phyloP scores from a whole-genome alignment of 2,329 filamentous ascomycete genomes.

The Paecilomyces dactylethromorphus region DNA sequence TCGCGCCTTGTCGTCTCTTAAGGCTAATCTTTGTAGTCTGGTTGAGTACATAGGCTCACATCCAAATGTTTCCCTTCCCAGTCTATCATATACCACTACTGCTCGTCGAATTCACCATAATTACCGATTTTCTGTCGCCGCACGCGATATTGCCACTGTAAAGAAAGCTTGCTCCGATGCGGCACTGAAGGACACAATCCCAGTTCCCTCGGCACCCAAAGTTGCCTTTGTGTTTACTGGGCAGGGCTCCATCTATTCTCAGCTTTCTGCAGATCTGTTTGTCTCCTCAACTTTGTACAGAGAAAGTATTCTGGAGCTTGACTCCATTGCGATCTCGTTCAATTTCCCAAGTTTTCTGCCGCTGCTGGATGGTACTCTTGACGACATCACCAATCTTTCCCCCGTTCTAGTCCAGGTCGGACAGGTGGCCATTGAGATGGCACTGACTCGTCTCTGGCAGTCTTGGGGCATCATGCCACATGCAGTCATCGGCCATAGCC shows the following conservation, averaged over 20 bases:
- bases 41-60: constrained; percentile 1
- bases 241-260: constrained; percentile 24
- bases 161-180: neutral
- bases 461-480: constrained; percentile 21
- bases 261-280: constrained; percentile 36
- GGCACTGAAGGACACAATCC: neutral
- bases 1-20: constrained; percentile 40
- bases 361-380: constrained; percentile 17
- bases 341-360: constrained; percentile 23
- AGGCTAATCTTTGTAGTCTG: constrained; percentile 40
- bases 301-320: constrained; percentile 21
- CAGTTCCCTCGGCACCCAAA: constrained; percentile 33
- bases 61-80: neutral
- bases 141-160: constrained; percentile 55
- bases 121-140: constrained; percentile 64
- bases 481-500: constrained; percentile 24
- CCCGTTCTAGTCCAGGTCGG: constrained; percentile 33
- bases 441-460: constrained; percentile 26
- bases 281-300: constrained; percentile 18
- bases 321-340: constrained; percentile 21
- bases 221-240: constrained; percentile 35
- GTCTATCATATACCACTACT: constrained; percentile 1
- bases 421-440: constrained; percentile 35
- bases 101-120: constrained; percentile 43
- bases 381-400: constrained; percentile 11